Conservation (phyloP, 1,139 yeast species). For the Fermentozyma sake region DNA sequence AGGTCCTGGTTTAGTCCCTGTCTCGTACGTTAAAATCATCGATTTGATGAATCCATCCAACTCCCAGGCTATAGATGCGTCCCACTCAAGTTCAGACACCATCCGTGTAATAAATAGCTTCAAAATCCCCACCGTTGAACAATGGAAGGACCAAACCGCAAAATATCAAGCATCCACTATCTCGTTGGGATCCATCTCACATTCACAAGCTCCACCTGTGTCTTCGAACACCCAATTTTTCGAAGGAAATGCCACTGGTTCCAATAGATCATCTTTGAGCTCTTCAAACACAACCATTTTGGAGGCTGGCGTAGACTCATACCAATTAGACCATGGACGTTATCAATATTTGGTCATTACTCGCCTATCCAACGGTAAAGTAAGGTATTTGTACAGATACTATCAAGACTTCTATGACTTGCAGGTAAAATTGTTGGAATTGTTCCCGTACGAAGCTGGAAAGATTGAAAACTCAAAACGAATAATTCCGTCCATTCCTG, state of each 20-base stretch:
- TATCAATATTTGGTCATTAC: slow-evolving; percentile 84
- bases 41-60: slow-evolving; percentile 51
- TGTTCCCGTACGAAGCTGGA: slow-evolving; percentile 92
- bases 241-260: slow-evolving; percentile 18
- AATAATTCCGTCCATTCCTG: slow-evolving; percentile 91
- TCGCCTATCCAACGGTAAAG: slow-evolving; percentile 62
- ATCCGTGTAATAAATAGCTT: slow-evolving; percentile 48
- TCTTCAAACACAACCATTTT: slow-evolving; percentile 34
- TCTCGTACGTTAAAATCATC: slow-evolving; percentile 79
- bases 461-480: slow-evolving; percentile 68
- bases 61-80: slow-evolving; percentile 4
- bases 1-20: slow-evolving; percentile 96
- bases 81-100: slow-evolving; percentile 4
- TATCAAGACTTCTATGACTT: slow-evolving; percentile 96
- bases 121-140: slow-evolving; percentile 85
- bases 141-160: slow-evolving; percentile 91
- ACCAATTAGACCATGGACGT: slow-evolving; percentile 78
- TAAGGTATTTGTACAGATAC: slow-evolving; percentile 74
- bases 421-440: slow-evolving; percentile 77
- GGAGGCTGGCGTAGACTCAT: slow-evolving; percentile 77
- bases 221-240: slow-evolving; percentile 40
- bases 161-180: slow-evolving; percentile 90
- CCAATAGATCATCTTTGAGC: slow-evolving; percentile 32
- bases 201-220: slow-evolving; percentile 20
- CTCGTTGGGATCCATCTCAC: slow-evolving; percentile 56